Evolutionary conservation across 2,329 filamentous ascomycete species (phyloP), one percentile per base, ranked within the genome.

Genomic region (Alternaria triticina): DNA sequence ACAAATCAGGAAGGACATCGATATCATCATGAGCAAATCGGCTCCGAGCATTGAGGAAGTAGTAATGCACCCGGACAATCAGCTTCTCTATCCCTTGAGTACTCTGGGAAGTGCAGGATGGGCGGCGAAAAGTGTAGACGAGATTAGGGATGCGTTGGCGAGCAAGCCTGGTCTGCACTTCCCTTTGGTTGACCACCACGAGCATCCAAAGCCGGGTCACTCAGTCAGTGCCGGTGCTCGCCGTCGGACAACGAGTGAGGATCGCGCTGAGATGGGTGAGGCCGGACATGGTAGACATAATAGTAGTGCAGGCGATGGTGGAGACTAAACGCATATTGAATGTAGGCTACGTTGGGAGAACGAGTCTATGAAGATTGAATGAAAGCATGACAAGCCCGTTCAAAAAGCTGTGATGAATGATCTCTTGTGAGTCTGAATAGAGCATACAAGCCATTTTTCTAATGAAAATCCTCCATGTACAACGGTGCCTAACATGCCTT

Each of bases 1-100:
- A 25, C 90, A 93, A 74, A 86, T 96, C 59, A 87, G 89, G 12
- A 79, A 86, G 13, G 93, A 96, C 70, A 83, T 96, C 65, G 91
- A 95, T 73, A 87, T 92, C 61, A 88, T 95, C 70, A 88, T 90
- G 52, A 52, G 49, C 28, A 52, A 52, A 23, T 12, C 49, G 20
- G 8, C 28, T 5, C n/a, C 49, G 5, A 52, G 49, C 9, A 78
- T 15, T 46, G 78, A 82, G 6, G 80, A 87, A 17, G 89, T 89
- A 77, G 80, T 86, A 57, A 67, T 75, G 52, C 78, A 77, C 36
- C 69, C 75, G 1, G 75, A 81, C 10, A 88, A 88, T 74, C 79
- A 85, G 70, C 83, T 86, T 2, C 74, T 90, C 36, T 88, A 85
- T 72, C 88, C 88, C 1, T 78, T 88, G 22, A 81, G 77, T 65